A percentile compares a stretch with the other conserved stretches of the same genome.
Conservation (phyloP, 345 rosid species). For the Schrenkiella parvula region DNA sequence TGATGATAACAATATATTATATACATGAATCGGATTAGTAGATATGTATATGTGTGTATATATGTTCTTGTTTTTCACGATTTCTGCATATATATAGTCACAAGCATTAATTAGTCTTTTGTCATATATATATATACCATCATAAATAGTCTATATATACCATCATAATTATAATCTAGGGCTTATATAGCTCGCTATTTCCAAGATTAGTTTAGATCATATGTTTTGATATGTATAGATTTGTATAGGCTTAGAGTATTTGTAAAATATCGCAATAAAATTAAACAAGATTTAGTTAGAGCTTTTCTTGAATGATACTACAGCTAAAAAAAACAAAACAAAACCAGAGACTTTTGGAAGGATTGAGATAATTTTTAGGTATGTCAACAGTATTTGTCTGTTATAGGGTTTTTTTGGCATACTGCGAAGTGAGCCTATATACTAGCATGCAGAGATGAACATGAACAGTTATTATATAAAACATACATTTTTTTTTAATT, state of each 20-base stretch:
- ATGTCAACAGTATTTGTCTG: not conserved
- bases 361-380: not conserved
- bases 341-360: not conserved
- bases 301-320: not conserved
- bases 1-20: not conserved
- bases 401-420: not conserved
- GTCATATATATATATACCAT: not conserved
- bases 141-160: not conserved
- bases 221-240: not conserved
- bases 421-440: not conserved
- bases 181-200: conserved; percentile 10
- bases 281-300: not conserved
- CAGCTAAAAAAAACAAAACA: not conserved
- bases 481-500: no score
- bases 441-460: conserved; percentile 4
- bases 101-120: not conserved
- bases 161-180: not conserved
- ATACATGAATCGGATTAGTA: not conserved
- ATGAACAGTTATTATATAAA: not conserved
- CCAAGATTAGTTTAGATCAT: not conserved
- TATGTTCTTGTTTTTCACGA: not conserved
- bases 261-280: not conserved
- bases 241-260: not conserved
- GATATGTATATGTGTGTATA: not conserved
- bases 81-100: not conserved